Base-by-base conservation (phyloP, 352 stramenopile genomes). In the Pythium guiyangense region DNA sequence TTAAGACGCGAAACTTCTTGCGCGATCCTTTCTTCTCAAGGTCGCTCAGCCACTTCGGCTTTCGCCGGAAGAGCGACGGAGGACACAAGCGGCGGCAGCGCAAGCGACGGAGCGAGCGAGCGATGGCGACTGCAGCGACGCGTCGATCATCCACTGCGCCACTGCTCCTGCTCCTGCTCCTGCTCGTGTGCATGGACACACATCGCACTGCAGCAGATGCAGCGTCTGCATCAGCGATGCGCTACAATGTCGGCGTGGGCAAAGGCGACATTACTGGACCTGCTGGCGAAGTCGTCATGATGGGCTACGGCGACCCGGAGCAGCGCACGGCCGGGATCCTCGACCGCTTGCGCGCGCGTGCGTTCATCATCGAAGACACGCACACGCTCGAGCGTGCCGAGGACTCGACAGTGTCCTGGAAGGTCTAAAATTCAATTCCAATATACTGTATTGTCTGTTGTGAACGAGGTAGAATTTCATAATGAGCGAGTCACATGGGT, bases 331-430 rank as follows among this genome's bases (percentile, higher is more conserved):
- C 60, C 14, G 83, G 83, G 10, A 67, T 92, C 25, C 73, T 90
- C 56, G 79, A 69, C 55, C 73, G 80, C 11, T 60, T 88, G 6
- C 73, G 78, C 37, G 74, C 80, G n/a, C 70, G 82, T 44, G 80
- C 82, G 9, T 91, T 85, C 53, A 59, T 88, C 11, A 59, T 92
- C 26, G n/a, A n/a, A n/a, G n/a, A n/a, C n/a, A n/a, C n/a, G n/a
- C n/a, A n/a, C n/a, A n/a, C n/a, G n/a, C n/a, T n/a, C n/a, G n/a
- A n/a, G n/a, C n/a, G n/a, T n/a, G n/a, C n/a, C n/a, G n/a, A n/a
- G n/a, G n/a, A n/a, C n/a, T n/a, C n/a, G n/a, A n/a, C n/a, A n/a
- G n/a, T n/a, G n/a, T n/a, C n/a, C n/a, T n/a, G n/a, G n/a, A n/a
- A n/a, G n/a, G n/a, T n/a, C n/a, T n/a, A n/a, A n/a, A n/a, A n/a